Evolutionary conservation across 345 rosid species (phyloP).

Genomic region (Gossypium thurberi): DNA sequence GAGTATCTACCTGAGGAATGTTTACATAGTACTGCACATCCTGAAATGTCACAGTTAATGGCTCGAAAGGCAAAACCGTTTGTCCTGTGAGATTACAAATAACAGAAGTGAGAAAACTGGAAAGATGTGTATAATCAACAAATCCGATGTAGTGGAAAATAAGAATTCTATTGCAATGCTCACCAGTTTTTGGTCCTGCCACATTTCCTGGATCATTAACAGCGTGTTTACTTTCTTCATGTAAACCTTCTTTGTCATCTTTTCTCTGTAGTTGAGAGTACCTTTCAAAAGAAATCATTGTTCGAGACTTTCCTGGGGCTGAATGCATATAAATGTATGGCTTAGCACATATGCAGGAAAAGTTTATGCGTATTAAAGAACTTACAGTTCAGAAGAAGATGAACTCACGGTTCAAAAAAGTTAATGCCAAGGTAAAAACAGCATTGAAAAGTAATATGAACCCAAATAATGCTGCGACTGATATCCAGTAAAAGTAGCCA

Average conservation of each 20-base stretch:
- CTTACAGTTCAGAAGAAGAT: background rate
- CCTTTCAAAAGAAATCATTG: conserved; percentile 57
- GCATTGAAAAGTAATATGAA: conserved; percentile 51
- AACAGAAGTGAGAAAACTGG: background rate
- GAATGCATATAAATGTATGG: conserved; percentile 11
- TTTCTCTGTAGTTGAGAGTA: conserved; percentile 40
- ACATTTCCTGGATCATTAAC: background rate
- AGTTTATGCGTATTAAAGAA: background rate
- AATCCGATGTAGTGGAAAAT: background rate
- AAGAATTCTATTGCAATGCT: background rate
- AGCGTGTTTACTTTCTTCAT: background rate
- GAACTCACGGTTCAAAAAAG: conserved; percentile 59
- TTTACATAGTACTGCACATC: conserved; percentile 51
- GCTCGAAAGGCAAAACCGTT: conserved; percentile 45
- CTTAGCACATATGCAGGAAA: background rate
- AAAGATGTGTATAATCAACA: background rate
- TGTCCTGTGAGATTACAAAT: background rate
- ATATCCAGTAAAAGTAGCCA: conserved; percentile 52
- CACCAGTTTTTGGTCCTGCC: conserved; percentile 12
- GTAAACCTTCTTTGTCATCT: conserved; percentile 12
- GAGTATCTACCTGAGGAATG: conserved; percentile 43
- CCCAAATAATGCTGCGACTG: conserved; percentile 57
- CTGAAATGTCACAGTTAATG: conserved; percentile 44
- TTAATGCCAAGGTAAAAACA: conserved; percentile 55
- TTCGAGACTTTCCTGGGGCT: conserved; percentile 66